A percentile compares a stretch with the other conserved stretches of the same genome.
Conservation (phyloP, 2,329 filamentous ascomycete species). For the Fusarium decemcellulare region DNA sequence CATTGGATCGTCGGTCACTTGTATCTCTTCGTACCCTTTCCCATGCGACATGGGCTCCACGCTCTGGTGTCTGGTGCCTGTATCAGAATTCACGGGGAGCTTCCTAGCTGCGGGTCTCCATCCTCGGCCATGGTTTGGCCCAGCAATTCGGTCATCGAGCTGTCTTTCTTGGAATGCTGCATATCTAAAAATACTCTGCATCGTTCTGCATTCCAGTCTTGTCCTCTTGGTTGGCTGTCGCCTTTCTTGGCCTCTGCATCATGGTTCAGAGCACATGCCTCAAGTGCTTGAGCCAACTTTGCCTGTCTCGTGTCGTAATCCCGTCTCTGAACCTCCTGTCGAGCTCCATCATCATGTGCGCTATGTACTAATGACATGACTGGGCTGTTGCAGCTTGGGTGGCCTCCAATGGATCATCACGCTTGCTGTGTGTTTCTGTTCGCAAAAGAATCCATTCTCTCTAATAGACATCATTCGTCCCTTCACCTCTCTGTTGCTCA, state of each 20-base stretch:
- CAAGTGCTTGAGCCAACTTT: conserved; percentile 14
- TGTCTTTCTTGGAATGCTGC: conserved; percentile 12
- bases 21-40: conserved; percentile 22
- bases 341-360: conserved; percentile 1
- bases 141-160: conserved; percentile 15
- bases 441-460: conserved; percentile 43
- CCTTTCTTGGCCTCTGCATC: background rate
- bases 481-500: conserved; percentile 33
- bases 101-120: conserved; percentile 10
- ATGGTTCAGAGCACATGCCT: background rate
- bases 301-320: conserved; percentile 1
- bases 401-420: conserved; percentile 6
- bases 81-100: conserved; percentile 42
- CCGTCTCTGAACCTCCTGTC: background rate
- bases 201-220: conserved; percentile 15
- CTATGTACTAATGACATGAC: conserved; percentile 6
- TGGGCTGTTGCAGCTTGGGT: background rate
- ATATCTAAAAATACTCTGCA: conserved; percentile 40
- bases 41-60: conserved; percentile 12
- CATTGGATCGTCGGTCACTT: conserved; percentile 40
- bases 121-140: conserved; percentile 22
- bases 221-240: conserved; percentile 5
- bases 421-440: conserved; percentile 11
- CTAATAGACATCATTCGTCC: conserved; percentile 44
- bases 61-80: conserved; percentile 39